Evolutionary conservation across 306 rosid species (phyloP).

Genomic region (Begonia loranthoides): DNA sequence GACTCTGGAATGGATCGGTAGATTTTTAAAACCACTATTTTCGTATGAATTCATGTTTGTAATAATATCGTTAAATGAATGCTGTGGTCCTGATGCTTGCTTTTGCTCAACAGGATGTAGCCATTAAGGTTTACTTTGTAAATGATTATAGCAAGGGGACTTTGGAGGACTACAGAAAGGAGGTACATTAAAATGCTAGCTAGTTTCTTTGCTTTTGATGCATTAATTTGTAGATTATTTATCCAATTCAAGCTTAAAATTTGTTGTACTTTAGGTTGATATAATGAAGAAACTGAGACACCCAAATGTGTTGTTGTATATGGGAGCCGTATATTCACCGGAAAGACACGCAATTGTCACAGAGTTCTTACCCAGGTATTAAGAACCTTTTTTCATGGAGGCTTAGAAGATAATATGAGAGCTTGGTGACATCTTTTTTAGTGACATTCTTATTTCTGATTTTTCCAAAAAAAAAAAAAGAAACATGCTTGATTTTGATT

Average conservation of each 20-base stretch:
- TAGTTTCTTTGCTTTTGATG: too few relatives aligned
- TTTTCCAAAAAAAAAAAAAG: neutral
- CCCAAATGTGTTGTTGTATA: slow-evolving; percentile 69
- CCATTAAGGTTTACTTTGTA: slow-evolving; percentile 46
- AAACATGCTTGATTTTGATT: too few relatives aligned
- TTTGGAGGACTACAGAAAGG: slow-evolving; percentile 41
- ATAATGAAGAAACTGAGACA: slow-evolving; percentile 82
- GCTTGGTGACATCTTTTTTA: too few relatives aligned
- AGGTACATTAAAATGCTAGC: slow-evolving; percentile 23
- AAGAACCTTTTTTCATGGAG: neutral
- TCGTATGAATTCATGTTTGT: neutral
- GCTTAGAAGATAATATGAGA: too few relatives aligned
- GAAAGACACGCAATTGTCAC: slow-evolving; percentile 63
- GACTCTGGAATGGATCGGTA: slow-evolving; percentile 81
- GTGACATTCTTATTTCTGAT: too few relatives aligned
- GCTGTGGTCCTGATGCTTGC: neutral
- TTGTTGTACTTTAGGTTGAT: slow-evolving; percentile 34
- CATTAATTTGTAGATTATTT: neutral
- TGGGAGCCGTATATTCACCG: slow-evolving; percentile 70
- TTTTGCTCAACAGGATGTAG: slow-evolving; percentile 42
- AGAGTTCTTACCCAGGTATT: slow-evolving; percentile 63
- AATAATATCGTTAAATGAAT: neutral
- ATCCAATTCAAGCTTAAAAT: neutral
- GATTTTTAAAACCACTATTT: slow-evolving; percentile 1
- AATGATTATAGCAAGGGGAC: slow-evolving; percentile 38